These are phyloP conservation scores for Candida rishiriensis DNA, from an alignment of 805 yeast species.

Conservation along the genomic window DNA sequence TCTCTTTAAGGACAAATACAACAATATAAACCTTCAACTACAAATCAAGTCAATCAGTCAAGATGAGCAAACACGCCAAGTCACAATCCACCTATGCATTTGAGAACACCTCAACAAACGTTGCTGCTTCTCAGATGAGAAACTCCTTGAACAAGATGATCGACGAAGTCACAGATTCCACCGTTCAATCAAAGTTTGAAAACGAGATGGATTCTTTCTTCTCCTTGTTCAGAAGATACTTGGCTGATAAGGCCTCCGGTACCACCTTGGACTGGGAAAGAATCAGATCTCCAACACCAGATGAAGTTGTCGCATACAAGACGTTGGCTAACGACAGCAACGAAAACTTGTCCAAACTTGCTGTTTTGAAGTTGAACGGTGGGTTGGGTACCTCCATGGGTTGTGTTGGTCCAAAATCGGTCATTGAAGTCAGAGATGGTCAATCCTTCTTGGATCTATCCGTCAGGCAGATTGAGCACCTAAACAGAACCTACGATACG, in stretches of 20 bases:
- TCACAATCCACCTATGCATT: conserved; percentile 82
- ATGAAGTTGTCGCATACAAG: conserved; percentile 82
- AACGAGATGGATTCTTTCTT: conserved; percentile 93
- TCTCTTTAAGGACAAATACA: too few relatives aligned
- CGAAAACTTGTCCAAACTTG: conserved; percentile 70
- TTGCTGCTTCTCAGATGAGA: conserved; percentile 97
- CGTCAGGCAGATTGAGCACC: conserved; percentile 94
- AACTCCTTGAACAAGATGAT: conserved; percentile 87
- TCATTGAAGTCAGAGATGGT: conserved; percentile 97
- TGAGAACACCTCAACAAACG: conserved; percentile 90
- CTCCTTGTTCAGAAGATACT: conserved; percentile 86
- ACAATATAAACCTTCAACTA: too few relatives aligned
- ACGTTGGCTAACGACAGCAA: conserved; percentile 38
- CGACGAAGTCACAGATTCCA: conserved; percentile 64
- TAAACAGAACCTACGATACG: conserved; percentile 83
- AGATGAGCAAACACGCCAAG: conserved; percentile 52
- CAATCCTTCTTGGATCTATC: conserved; percentile 93
- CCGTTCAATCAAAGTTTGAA: conserved; percentile 60
- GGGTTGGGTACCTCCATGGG: conserved; percentile 99
- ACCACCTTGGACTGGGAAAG: conserved; percentile 89
- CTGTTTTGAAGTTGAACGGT: conserved; percentile 95
- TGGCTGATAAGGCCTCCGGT: conserved; percentile 84
- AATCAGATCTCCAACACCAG: conserved; percentile 84
- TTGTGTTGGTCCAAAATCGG: conserved; percentile 97
- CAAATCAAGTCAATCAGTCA: too few relatives aligned